A percentile compares a stretch with the other conserved stretches of the same genome.
Evolutionary conservation across 2,329 filamentous ascomycete genomes (phyloP).

Genomic region (Talaromyces sp.): DNA sequence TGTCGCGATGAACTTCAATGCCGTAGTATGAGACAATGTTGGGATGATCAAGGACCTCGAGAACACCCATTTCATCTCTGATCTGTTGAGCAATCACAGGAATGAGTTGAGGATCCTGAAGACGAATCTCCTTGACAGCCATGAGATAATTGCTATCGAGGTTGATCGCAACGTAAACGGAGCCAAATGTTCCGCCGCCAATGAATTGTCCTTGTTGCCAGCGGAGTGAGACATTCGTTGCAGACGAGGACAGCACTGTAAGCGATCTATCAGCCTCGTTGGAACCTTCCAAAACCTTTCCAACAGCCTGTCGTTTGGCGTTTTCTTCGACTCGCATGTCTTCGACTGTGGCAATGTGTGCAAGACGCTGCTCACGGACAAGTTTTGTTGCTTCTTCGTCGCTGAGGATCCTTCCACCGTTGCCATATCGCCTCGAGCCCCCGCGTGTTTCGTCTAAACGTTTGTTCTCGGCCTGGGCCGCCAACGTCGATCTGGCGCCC

Average conservation of each 20-base stretch:
- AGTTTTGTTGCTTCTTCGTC: constrained; percentile 80
- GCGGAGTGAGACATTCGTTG: constrained; percentile 89
- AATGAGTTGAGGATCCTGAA: constrained; percentile 94
- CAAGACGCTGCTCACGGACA: constrained; percentile 71
- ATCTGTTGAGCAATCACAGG: constrained; percentile 92
- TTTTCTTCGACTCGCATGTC: constrained; percentile 72
- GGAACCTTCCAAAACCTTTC: constrained; percentile 85
- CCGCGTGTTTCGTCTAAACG: constrained; percentile 74
- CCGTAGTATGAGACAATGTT: constrained; percentile 98
- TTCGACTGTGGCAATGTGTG: constrained; percentile 72
- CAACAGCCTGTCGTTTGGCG: constrained; percentile 79
- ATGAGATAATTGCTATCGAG: constrained; percentile 92
- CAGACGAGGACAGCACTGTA: constrained; percentile 87
- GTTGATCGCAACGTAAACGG: constrained; percentile 96
- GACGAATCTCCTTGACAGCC: constrained; percentile 96
- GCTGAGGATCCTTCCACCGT: constrained; percentile 64
- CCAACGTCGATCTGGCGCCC: constrained; percentile 88
- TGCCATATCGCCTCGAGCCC: constrained; percentile 70
- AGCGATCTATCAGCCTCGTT: constrained; percentile 95
- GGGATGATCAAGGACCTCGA: constrained; percentile 92
- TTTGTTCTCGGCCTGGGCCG: constrained; percentile 90
- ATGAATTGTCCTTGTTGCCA: constrained; percentile 99
- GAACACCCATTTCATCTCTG: constrained; percentile 91
- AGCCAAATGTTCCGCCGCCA: constrained; percentile 93
- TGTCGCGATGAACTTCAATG: constrained; percentile 96